Conservation (phyloP, 768 basidiomycete genomes). For the Pulveroboletus sp. region DNA sequence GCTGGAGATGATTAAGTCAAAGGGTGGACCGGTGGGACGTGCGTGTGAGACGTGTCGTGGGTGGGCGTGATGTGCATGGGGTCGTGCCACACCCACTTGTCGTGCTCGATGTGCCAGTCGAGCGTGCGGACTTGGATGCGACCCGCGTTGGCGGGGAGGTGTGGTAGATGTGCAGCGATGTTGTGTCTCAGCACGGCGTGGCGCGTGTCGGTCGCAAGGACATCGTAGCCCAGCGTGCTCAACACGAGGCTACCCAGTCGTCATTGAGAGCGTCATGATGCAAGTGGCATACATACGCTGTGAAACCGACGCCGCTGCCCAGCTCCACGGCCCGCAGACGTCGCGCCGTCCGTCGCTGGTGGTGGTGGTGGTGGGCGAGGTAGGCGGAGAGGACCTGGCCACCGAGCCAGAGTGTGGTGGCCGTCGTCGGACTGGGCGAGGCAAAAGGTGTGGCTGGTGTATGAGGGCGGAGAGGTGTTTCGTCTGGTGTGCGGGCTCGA, state of each 20-base stretch:
- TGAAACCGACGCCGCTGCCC: slow-evolving; percentile 80
- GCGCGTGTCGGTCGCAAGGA: slow-evolving; percentile 72
- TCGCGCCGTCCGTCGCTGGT: slow-evolving; percentile 32
- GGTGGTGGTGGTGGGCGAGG: slow-evolving; percentile 48
- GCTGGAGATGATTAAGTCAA: slow-evolving; percentile 77
- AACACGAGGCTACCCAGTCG: slow-evolving; percentile 44
- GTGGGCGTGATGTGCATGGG: slow-evolving; percentile 34
- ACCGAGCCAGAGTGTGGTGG: slow-evolving; percentile 75
- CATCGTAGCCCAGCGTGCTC: slow-evolving; percentile 67
- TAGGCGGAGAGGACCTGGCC: slow-evolving; percentile 73
- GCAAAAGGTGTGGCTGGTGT: slow-evolving; percentile 37
- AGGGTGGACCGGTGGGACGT: slow-evolving; percentile 47
- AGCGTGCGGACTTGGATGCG: slow-evolving; percentile 59
- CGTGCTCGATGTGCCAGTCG: slow-evolving; percentile 64
- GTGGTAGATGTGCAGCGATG: slow-evolving; percentile 45
- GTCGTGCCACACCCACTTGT: slow-evolving; percentile 54
- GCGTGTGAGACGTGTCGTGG: slow-evolving; percentile 20
- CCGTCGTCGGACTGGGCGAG: slow-evolving; percentile 63
- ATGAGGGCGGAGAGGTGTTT: slow-evolving; percentile 56
- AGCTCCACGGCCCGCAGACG: slow-evolving; percentile 63
- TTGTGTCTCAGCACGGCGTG: slow-evolving; percentile 65
- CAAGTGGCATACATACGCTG: slow-evolving; percentile 52
- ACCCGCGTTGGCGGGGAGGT: slow-evolving; percentile 37
- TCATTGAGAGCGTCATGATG: slow-evolving; percentile 1
- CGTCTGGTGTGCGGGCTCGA: slow-evolving; percentile 42